Evolutionary conservation across 2,329 filamentous ascomycete species (phyloP).

Genomic region (Neofusicoccum cordaticola): DNA sequence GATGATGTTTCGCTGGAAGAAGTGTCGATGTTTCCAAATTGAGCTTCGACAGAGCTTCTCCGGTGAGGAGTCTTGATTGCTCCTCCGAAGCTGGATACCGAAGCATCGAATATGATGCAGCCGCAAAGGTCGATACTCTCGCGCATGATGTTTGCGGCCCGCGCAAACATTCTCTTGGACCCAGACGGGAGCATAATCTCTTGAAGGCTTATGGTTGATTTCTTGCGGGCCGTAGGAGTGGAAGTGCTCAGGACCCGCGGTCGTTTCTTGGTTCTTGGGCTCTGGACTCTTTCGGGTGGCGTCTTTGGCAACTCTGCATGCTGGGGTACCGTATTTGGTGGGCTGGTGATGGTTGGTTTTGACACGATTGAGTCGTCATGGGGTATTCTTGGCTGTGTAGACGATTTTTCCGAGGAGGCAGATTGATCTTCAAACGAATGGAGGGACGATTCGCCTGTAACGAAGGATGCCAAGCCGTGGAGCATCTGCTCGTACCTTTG

Average conservation of each 20-base stretch:
- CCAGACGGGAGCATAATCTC: slow-evolving; percentile 17
- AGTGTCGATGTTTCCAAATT: not conserved
- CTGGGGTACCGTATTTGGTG: not conserved
- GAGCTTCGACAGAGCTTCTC: not conserved
- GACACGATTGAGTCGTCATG: not conserved
- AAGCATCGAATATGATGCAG: slow-evolving; percentile 38
- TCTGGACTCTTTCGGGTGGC: not conserved
- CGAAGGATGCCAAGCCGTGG: slow-evolving; percentile 32
- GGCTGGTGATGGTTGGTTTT: not conserved
- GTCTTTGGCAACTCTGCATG: not conserved
- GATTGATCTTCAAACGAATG: slow-evolving; percentile 16
- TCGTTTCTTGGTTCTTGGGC: not conserved
- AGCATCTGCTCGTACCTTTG: slow-evolving; percentile 30
- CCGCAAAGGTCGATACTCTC: slow-evolving; percentile 38
- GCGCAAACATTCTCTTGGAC: slow-evolving; percentile 27
- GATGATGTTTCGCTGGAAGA: not conserved
- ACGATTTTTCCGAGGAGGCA: not conserved
- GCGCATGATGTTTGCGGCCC: slow-evolving; percentile 39
- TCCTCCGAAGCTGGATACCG: slow-evolving; percentile 35
- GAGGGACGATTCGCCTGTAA: slow-evolving; percentile 20
- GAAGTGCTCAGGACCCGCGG: not conserved
- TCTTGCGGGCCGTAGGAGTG: not conserved
- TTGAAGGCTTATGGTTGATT: not conserved
- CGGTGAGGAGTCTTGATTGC: not conserved
- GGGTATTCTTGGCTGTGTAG: not conserved